These are phyloP conservation scores for Fennellomyces sp. DNA, from an alignment of 371 early-diverging fungal species.

Conservation along the genomic window DNA sequence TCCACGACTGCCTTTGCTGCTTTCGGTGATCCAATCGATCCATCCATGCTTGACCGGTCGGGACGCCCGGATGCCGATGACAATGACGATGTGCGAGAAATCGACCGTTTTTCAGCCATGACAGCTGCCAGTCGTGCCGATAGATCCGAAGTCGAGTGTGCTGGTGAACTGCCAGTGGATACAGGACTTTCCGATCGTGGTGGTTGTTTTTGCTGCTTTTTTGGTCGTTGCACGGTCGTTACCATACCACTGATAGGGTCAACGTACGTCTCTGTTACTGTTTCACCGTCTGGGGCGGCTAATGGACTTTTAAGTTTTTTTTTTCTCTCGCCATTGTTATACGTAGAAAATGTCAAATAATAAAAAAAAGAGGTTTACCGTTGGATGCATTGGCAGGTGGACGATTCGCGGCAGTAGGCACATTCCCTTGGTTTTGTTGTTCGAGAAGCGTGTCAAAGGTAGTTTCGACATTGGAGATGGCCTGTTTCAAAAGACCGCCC, in stretches of 20 bases:
- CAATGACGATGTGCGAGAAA: not conserved
- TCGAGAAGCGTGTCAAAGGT: slow-evolving; percentile 82
- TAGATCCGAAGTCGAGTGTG: slow-evolving; percentile 20
- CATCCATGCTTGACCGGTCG: not conserved
- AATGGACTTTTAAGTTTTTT: not conserved
- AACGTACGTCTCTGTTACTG: slow-evolving; percentile 48
- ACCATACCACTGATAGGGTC: slow-evolving; percentile 55
- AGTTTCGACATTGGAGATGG: slow-evolving; percentile 78
- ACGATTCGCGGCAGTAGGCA: not conserved
- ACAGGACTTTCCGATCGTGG: not conserved
- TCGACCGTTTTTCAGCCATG: slow-evolving; percentile 20
- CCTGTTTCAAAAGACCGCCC: slow-evolving; percentile 76
- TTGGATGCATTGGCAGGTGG: not conserved
- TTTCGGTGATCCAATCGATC: not conserved
- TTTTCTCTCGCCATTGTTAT: not conserved
- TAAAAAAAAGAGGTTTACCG: not conserved
- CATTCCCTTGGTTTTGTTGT: slow-evolving; percentile 15
- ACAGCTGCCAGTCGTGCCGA: slow-evolving; percentile 45
- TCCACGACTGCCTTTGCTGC: not conserved
- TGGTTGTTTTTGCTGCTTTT: slow-evolving; percentile 4
- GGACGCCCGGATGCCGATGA: not conserved
- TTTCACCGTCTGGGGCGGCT: slow-evolving; percentile 9
- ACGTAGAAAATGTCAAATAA: not conserved
- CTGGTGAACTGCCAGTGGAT: not conserved
- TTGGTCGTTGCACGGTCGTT: slow-evolving; percentile 39